Percentiles rank a stretch among this genome's conserved stretches.
Evolutionary conservation across 805 yeast genomes (phyloP).

Genomic region (Cyberlindnera nakhonratchasimensis): DNA sequence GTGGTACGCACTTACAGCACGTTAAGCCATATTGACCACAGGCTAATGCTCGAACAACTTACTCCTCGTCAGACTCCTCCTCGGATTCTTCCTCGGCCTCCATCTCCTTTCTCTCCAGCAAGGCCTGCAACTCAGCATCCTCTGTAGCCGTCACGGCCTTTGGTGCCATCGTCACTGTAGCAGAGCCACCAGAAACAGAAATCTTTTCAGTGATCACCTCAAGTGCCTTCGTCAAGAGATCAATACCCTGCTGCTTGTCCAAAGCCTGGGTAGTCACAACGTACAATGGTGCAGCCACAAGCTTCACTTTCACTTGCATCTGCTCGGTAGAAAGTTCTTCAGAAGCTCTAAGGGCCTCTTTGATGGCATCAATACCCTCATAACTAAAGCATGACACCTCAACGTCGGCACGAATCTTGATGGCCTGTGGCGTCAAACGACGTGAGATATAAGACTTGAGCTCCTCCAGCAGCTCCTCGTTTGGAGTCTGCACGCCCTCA

Average conservation of each 20-base stretch:
- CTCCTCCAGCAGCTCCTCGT: slow-evolving; percentile 74
- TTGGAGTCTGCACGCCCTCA: slow-evolving; percentile 72
- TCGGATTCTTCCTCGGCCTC: slow-evolving; percentile 82
- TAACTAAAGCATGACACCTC: slow-evolving; percentile 96
- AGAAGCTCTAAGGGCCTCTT: slow-evolving; percentile 81
- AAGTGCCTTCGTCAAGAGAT: slow-evolving; percentile 73
- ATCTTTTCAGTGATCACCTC: slow-evolving; percentile 70
- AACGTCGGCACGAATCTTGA: slow-evolving; percentile 96
- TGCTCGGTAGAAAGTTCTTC: slow-evolving; percentile 80
- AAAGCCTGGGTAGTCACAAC: slow-evolving; percentile 90
- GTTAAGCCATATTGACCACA: too few relatives aligned
- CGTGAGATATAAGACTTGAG: slow-evolving; percentile 82
- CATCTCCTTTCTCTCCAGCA: slow-evolving; percentile 88
- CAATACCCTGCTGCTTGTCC: slow-evolving; percentile 87
- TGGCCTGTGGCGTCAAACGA: slow-evolving; percentile 96
- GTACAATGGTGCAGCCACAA: slow-evolving; percentile 96
- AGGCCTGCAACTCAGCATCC: slow-evolving; percentile 95
- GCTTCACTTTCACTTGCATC: slow-evolving; percentile 85
- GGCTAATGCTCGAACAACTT: slow-evolving; percentile 7
- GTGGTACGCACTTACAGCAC: too few relatives aligned
- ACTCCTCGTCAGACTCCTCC: slow-evolving; percentile 42
- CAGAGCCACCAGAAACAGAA: slow-evolving; percentile 72
- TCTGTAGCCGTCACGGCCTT: slow-evolving; percentile 98
- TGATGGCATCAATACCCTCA: slow-evolving; percentile 97
- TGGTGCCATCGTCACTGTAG: slow-evolving; percentile 95